Evolutionary conservation across 768 basidiomycete species (phyloP), one percentile per base, ranked within the genome.

Genomic region (Fistulinella prunicolor): DNA sequence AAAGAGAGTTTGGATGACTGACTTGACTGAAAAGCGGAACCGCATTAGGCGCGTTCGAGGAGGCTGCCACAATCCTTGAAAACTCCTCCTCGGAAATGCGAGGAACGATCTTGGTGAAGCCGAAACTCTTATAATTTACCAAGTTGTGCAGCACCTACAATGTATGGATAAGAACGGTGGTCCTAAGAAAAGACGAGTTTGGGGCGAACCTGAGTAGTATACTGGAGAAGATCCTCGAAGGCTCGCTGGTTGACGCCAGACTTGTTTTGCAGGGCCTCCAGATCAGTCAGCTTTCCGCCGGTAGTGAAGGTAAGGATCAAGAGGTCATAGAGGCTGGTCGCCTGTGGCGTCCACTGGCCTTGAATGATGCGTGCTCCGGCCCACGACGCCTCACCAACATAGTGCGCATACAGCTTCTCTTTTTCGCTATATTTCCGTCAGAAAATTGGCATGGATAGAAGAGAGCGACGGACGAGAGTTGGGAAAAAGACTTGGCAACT

Each of bases 61-160:
- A 89, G 7, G 74, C 71, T 17, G 72, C 65, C 16, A 92, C 73
- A 28, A 86, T 80, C 6, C 72, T 73, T 34, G 75, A 78, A 59
- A 94, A 91, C 56, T 79, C 82, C 14, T 71, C 74, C 20, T 73
- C 58, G 2, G 80, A 58, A 38, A 88, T 58, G 19, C 92, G 84
- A 19, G 92, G 90, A 40, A 91, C 62, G 55, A 94, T 86, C 70
- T 94, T 94, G 36, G 86, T 88, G 60, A 86, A 87, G 1, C 91
- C 91, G 53, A 94, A 94, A 3, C 75, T 78, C 63, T 81, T 88
- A 69, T 83, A 91, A 67, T 92, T 92, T 20, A 57, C 76, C 28
- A 77, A 50, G 47, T 75, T 75, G 53, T 71, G 72, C 50, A 78
- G 48, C 22, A 69, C 67, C 74, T 72, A 26, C 23, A 12, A 23